Conservation (phyloP, 1,284 basidiomycete genomes). For the Polyporus tsugae region DNA sequence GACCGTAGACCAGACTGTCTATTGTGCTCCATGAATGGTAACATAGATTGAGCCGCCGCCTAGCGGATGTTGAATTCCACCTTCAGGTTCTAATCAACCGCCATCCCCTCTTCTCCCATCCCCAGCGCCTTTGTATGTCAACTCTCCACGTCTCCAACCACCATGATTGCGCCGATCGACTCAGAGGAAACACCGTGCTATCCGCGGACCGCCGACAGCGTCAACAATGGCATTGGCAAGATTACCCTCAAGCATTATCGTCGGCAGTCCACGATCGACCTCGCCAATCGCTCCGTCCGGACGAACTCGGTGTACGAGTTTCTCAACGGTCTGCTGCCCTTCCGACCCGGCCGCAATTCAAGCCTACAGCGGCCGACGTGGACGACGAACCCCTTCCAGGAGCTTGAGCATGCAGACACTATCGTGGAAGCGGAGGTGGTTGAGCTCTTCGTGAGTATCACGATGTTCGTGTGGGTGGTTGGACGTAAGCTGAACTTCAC, state of each 20-base stretch:
- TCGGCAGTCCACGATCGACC: background rate
- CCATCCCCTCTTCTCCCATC: background rate
- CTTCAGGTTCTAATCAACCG: background rate
- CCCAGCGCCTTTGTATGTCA: background rate
- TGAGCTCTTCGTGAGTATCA: background rate
- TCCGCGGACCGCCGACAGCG: background rate
- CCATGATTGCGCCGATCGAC: background rate
- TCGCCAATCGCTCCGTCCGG: background rate
- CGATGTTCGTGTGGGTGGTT: background rate
- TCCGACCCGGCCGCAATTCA: background rate
- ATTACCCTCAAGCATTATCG: background rate
- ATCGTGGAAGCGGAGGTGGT: background rate
- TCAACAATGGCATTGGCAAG: background rate
- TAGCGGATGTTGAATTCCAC: background rate
- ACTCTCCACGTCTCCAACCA: background rate
- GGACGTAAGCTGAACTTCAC: background rate
- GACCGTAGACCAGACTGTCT: background rate
- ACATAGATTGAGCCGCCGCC: background rate
- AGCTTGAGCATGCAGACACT: background rate
- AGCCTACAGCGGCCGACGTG: background rate
- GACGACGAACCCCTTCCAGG: background rate
- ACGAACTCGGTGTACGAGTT: background rate
- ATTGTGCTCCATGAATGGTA: background rate
- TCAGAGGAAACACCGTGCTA: background rate
- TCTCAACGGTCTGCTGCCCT: background rate